Evolutionary conservation across 1,139 yeast species (phyloP), one percentile per base, ranked within the genome.

Genomic region (Blastobotrys illinoisensis): DNA sequence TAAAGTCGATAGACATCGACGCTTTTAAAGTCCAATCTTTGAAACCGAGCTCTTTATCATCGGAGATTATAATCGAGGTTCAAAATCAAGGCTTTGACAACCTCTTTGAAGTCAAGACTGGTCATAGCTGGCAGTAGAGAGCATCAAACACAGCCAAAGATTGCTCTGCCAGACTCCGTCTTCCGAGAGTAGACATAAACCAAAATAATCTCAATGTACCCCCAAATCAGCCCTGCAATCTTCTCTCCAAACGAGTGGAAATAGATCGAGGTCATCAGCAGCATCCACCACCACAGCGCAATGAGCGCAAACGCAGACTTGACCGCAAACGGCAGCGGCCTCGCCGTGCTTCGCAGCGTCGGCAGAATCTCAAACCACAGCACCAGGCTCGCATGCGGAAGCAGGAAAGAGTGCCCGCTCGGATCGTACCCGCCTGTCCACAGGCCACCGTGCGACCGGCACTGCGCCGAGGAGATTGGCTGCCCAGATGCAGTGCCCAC

Each of bases 371-470:
- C 98, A 56, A 82, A 81, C 67, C 87, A 77, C 62, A 93, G 67
- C 58, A 86, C 80, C 63, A 88, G 72, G 16, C 88, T 81, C 54
- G 93, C 80, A 59, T 88, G 85, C 2, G 88, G 81, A 55, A 93
- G 71, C 48, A 93, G 69, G 64, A 91, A 93, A 0, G 89, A 87
- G 68, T 93, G 99, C 0, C 99, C 99, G 58, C 95, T 86, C 13
- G 98, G 96, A 72, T 93, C 99, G 66, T 89, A 96, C 0, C 99
- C 99, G 1, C 97, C 97, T 9, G 67, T 68, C 99, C 98, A 91
- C 2, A 73, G 61, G 0, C 97, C 97, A 21, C 80, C 81, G 20
- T 80, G 61, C 24, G 72, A 65, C 47, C 90, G 74, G 66, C 97
- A 90, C 5, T 73, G 72, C 47, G 75, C 75, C 16, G 87, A 82